Evolutionary conservation across 768 basidiomycete genomes (phyloP), one percentile per base, ranked within the genome.

Genomic region (Tulasnella sp.): DNA sequence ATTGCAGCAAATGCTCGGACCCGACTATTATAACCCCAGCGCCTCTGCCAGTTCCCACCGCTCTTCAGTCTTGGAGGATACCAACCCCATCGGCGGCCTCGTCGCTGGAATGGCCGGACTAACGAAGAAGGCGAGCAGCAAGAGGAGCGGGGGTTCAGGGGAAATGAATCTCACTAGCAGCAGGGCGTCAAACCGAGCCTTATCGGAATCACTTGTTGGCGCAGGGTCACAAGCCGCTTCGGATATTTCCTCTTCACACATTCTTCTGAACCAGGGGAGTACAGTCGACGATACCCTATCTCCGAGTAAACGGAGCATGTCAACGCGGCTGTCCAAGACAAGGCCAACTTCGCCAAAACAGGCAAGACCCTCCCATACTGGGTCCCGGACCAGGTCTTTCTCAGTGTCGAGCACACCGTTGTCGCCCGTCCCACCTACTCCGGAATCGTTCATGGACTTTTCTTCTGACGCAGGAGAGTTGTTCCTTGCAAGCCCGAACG

Each of bases 1-100:
- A 84, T 89, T 95, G 73, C 88, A 92, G n/a, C 91, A 92, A 81
- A 86, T 95, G n/a, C 91, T 95, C 77, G 94, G 94, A 58, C 31
- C 44, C n/a, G 78, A 79, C 31, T 79, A 73, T 38, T 77, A 77
- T 52, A 73, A 72, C 27, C 21, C 71, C 12, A 74, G 27, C 27
- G 39, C n/a, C 38, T 21, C 16, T n/a, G 24, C 31, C 4, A 18
- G 34, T 18, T 27, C 71, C 12, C 78, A 79, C 44, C 71, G 78
- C 34, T 0, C 40, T 1, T 36, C 56, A 31, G 38, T n/a, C 36
- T 79, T 71, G 18, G 71, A 42, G 78, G 78, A 79, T 38, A 71
- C 14, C 24, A 42, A 44, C 56, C 2, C 58, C 40, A 40, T 38
- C 56, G 38, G 40, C 14, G 36, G 40, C 34, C 38, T 62, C 3